Evolutionary conservation across 306 rosid genomes (phyloP), one percentile per base, ranked within the genome.

Genomic region (Cercis canadensis): DNA sequence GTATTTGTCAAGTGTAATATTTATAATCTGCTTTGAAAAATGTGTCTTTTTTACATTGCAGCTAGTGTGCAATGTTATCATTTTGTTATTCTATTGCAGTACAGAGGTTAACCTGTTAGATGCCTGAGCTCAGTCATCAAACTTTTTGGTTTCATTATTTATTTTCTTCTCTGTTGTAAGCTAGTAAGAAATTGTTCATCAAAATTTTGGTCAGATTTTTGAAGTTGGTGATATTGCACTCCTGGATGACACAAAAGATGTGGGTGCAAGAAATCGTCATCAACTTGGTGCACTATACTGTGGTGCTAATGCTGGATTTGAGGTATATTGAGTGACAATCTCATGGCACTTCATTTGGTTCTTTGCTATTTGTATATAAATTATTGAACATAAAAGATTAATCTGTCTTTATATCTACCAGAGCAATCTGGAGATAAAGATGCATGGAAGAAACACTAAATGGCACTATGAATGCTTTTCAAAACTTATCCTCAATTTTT

Each of bases 231-330:
- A 94, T 75, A 59, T 89, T 19, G 67, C 79, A 49, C 47, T 89
- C 57, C 64, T 94, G 90, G 97, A 89, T 72, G 86, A 80, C 74
- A 65, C 65, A 12, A 88, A 73, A 49, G 96, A 94, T 65, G 97
- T 94, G 43, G 98, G 97, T 36, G 96, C 96, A 69, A 78, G 77
- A 86, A 94, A 94, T 82, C 65, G 40, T 57, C 89, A 89, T 17
- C 96, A 84, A 53, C 89, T 94, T 56, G 92, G 89, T 65, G 98
- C 98, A 4, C 76, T 89, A 21, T 84, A 86, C 72, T 90, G 98
- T 72, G 88, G 96, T 55, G 85, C 95, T 62, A 87, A 77, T 65
- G 96, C 98, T 5, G 97, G 98, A 69, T 90, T 89, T 75, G 98
- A 94, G 96, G 98, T 90, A 87, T 49, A 67, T 61, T 75, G 14